Evolutionary conservation across 2,329 filamentous ascomycete species (phyloP).

Genomic region (Ophiobolus disseminans): DNA sequence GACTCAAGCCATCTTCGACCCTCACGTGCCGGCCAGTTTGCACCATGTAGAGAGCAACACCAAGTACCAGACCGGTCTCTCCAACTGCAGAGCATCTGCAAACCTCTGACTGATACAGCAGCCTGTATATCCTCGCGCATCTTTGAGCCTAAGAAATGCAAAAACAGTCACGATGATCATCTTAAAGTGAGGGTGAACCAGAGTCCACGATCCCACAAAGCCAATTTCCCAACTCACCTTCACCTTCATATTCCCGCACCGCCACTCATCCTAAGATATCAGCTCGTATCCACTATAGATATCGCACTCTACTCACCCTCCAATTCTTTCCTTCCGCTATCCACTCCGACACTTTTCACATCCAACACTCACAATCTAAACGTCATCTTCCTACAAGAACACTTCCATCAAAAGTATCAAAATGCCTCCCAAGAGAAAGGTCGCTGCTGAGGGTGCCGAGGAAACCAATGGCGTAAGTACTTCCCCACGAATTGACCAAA

Average conservation of each 20-base stretch:
- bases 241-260: neutral
- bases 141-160: too few relatives aligned
- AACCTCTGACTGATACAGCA: too few relatives aligned
- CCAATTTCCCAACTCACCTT: neutral
- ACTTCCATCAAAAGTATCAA: neutral
- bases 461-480: conserved; percentile 7
- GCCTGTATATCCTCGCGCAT: too few relatives aligned
- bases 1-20: too few relatives aligned
- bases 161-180: too few relatives aligned
- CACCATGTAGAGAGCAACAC: too few relatives aligned
- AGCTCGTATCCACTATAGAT: neutral
- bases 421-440: conserved; percentile 15
- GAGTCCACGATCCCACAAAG: too few relatives aligned
- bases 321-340: neutral
- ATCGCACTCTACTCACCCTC: neutral
- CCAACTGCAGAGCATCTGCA: too few relatives aligned
- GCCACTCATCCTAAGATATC: neutral
- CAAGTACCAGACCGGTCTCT: too few relatives aligned
- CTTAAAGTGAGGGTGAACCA: too few relatives aligned
- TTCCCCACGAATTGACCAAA: neutral
- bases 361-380: neutral
- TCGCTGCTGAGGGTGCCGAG: neutral
- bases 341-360: neutral
- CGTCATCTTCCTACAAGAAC: neutral
- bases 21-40: too few relatives aligned